Evolutionary conservation across 1,284 basidiomycete species (phyloP).

Genomic region (Cystobasidium slooffiae): DNA sequence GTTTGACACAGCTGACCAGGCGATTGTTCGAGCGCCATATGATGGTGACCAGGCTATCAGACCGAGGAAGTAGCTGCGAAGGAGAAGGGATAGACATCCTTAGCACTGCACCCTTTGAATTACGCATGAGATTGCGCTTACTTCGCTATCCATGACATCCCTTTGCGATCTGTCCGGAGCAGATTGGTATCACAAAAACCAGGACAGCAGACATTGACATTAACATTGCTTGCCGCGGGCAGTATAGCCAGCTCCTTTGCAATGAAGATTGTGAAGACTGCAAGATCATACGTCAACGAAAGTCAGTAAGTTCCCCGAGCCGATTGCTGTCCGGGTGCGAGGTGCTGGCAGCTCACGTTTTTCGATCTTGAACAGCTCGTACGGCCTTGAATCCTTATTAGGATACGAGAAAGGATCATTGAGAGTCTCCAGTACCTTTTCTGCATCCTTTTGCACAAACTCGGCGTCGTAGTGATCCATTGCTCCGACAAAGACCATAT

Average conservation of each 20-base stretch:
- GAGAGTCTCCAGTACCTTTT: constrained; percentile 7
- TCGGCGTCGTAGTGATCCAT: constrained; percentile 44
- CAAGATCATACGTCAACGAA: not conserved
- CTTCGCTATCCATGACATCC: not conserved
- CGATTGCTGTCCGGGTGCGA: not conserved
- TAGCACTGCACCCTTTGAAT: not conserved
- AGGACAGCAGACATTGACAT: constrained; percentile 48
- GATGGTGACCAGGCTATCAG: not conserved
- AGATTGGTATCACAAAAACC: constrained; percentile 46
- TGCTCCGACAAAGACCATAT: constrained; percentile 45
- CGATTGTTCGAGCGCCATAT: constrained; percentile 37
- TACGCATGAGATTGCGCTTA: not conserved
- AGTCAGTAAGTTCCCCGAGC: not conserved
- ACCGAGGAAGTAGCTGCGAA: not conserved
- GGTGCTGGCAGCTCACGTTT: constrained; percentile 25
- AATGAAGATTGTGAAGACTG: constrained; percentile 44
- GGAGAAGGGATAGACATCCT: not conserved
- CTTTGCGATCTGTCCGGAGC: not conserved
- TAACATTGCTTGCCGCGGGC: constrained; percentile 28
- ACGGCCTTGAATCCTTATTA: not conserved
- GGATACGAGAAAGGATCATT: constrained; percentile 12
- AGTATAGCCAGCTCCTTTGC: constrained; percentile 44
- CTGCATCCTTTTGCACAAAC: constrained; percentile 18
- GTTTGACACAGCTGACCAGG: constrained; percentile 26
- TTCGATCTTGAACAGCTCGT: constrained; percentile 43